Percentiles rank a stretch among this genome's conserved stretches.
These are phyloP conservation scores for Aspergillus cristatus DNA, from an alignment of 495 filamentous ascomycete species.

Conservation along the genomic window DNA sequence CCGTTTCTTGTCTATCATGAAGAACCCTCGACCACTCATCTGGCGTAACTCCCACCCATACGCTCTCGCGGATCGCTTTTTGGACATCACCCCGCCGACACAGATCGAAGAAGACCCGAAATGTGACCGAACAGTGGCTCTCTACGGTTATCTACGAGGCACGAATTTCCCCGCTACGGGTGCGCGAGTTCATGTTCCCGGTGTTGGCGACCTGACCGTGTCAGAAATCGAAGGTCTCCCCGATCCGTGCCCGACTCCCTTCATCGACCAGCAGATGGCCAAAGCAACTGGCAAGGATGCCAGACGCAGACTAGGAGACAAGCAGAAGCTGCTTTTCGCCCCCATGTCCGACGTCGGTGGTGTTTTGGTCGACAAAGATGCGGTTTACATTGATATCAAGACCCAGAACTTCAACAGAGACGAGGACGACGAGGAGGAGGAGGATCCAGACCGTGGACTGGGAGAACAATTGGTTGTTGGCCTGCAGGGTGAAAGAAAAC, in stretches of 20 bases:
- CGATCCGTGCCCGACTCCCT: slow-evolving; percentile 92
- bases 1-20: slow-evolving; percentile 94
- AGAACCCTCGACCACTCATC: slow-evolving; percentile 89
- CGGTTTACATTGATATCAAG: slow-evolving; percentile 70
- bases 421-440: slow-evolving; percentile 34
- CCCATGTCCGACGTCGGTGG: slow-evolving; percentile 98
- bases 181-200: slow-evolving; percentile 84
- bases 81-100: slow-evolving; percentile 89
- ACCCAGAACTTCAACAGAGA: slow-evolving; percentile 70
- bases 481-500: slow-evolving; percentile 69
- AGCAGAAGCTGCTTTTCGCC: slow-evolving; percentile 90
- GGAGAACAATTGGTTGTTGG: slow-evolving; percentile 90
- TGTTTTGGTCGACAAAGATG: slow-evolving; percentile 73
- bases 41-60: slow-evolving; percentile 97
- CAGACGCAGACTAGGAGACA: slow-evolving; percentile 75
- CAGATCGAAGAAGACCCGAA: slow-evolving; percentile 78
- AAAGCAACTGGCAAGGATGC: slow-evolving; percentile 73
- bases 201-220: slow-evolving; percentile 88
- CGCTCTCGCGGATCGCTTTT: slow-evolving; percentile 81
- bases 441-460: slow-evolving; percentile 63
- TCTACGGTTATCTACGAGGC: slow-evolving; percentile 93
- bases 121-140: slow-evolving; percentile 78
- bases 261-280: slow-evolving; percentile 72
- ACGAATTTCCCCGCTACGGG: slow-evolving; percentile 87
- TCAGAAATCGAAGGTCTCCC: slow-evolving; percentile 74